phyloP scores from a whole-genome alignment of 225 moss, liverwort and hornwort genomes.

The Pseudoscleropodium purum region DNA sequence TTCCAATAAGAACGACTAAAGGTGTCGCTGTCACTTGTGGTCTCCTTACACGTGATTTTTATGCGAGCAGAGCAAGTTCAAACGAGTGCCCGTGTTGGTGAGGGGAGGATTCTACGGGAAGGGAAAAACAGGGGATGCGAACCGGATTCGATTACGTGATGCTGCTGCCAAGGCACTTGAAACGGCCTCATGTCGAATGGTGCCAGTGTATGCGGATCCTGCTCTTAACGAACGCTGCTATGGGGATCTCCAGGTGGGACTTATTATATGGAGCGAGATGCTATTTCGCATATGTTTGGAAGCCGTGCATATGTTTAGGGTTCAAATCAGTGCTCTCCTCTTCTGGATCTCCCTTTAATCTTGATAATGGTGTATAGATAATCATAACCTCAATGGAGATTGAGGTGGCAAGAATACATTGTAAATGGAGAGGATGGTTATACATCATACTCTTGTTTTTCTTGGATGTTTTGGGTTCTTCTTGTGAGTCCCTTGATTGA shows the following conservation, averaged over 20 bases:
- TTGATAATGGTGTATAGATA: background rate
- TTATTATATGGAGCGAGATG: background rate
- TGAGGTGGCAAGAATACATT: background rate
- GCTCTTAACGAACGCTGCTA: conserved; percentile 95
- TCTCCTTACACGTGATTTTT: background rate
- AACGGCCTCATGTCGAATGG: conserved; percentile 85
- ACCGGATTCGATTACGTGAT: conserved; percentile 79
- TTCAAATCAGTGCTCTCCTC: background rate
- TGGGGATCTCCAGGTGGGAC: conserved; percentile 76
- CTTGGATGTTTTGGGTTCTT: background rate
- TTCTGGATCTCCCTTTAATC: background rate
- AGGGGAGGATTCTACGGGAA: conserved; percentile 86
- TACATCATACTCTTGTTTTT: too few species aligned
- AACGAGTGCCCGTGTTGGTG: conserved; percentile 80
- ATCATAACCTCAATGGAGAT: background rate
- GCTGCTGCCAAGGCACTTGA: conserved; percentile 96
- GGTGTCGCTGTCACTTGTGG: background rate
- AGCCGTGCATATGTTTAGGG: background rate
- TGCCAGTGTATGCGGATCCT: conserved; percentile 91
- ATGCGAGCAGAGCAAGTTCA: conserved; percentile 55
- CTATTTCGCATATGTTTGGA: background rate
- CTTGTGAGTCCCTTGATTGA: background rate
- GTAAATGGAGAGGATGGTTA: background rate
- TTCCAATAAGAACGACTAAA: background rate
- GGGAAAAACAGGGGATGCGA: conserved; percentile 82